Percentiles rank a stretch among this genome's conserved stretches.
Conservation (phyloP, 257 asterid genomes). For the Cinchona pubescens region DNA sequence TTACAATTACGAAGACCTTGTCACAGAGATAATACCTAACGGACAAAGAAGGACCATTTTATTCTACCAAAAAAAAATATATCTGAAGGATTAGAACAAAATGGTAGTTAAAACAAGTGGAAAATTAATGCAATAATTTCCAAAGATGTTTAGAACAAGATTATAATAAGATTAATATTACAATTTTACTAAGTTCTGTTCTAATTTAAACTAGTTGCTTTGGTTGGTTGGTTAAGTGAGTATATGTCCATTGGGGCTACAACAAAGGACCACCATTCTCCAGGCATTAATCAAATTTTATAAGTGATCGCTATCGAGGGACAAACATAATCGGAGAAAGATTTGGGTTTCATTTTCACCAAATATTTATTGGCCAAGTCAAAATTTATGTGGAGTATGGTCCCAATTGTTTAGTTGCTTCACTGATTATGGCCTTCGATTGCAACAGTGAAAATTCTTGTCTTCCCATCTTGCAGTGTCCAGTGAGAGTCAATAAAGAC, state of each 20-base stretch:
- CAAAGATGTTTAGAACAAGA: too few species aligned
- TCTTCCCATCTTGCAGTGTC: slow-evolving; percentile 6
- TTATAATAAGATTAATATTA: too few species aligned
- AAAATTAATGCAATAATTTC: too few species aligned
- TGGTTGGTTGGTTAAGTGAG: neutral
- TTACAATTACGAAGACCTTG: too few species aligned
- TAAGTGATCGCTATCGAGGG: slow-evolving; percentile 43
- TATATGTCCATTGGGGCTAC: neutral
- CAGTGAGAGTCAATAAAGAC: neutral
- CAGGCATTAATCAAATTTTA: slow-evolving; percentile 23
- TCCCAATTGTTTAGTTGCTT: slow-evolving; percentile 20
- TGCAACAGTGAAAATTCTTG: neutral
- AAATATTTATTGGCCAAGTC: slow-evolving; percentile 22
- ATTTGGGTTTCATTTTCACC: slow-evolving; percentile 54
- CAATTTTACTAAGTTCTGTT: too few species aligned
- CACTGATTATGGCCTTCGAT: neutral
- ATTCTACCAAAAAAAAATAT: too few species aligned
- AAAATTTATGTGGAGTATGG: slow-evolving; percentile 15
- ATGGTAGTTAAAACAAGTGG: too few species aligned
- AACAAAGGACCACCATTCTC: slow-evolving; percentile 34
- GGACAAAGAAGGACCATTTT: too few species aligned
- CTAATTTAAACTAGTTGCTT: too few species aligned
- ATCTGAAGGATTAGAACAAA: too few species aligned
- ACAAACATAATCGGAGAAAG: slow-evolving; percentile 53
- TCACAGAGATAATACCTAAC: too few species aligned